Base-by-base conservation (phyloP, 2,329 filamentous ascomycete species). In the Beauveria brongniartii region DNA sequence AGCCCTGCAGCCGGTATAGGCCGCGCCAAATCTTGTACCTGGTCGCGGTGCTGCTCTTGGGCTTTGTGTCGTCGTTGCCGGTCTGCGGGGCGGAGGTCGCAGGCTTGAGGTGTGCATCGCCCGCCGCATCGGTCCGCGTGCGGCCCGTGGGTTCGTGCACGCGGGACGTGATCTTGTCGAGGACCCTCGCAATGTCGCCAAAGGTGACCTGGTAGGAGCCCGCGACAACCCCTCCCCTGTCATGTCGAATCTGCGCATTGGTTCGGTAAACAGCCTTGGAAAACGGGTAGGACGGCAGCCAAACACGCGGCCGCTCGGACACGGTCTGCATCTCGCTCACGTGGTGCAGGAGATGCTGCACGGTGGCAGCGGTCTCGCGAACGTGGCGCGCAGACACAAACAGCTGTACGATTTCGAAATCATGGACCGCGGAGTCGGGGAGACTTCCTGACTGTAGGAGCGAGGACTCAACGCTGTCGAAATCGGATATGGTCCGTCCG, bases 241-340 rank as follows among this genome's bases (percentile, higher is more conserved):
- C 83, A 64, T 85, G 83, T 37, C 82, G 74, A 5, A 85, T 82
- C 64, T 84, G 81, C 3, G 78, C 74, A 65, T 84, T 85, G 6
- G 79, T 78, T 40, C 82, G 73, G 64, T 82, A 77, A 1, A 84
- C 60, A 5, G 80, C 75, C 66, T 85, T 85, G 50, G 67, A 65
- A n/a, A 80, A 73, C 0, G 82, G 80, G 63, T 85, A 84, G 0
- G 78, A 80, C 3, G 83, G 82, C 1, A 78, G 68, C 61, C 82
- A 75, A 12, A 83, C 64, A 5, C 71, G 73, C 61, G 74, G 77
- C 63, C 73, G 69, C 61, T 70, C 69, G 4, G 75, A 72, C 28
- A 63, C 68, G 34, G 76, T 70, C 50, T 79, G 73, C 74, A 84
- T 80, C 60, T 77, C 68, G 48, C 77, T 73, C 3, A 84, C 73